Evolutionary conservation across 2,329 filamentous ascomycete species (phyloP), one percentile per base, ranked within the genome.

Genomic region (Diplodia corticola): DNA sequence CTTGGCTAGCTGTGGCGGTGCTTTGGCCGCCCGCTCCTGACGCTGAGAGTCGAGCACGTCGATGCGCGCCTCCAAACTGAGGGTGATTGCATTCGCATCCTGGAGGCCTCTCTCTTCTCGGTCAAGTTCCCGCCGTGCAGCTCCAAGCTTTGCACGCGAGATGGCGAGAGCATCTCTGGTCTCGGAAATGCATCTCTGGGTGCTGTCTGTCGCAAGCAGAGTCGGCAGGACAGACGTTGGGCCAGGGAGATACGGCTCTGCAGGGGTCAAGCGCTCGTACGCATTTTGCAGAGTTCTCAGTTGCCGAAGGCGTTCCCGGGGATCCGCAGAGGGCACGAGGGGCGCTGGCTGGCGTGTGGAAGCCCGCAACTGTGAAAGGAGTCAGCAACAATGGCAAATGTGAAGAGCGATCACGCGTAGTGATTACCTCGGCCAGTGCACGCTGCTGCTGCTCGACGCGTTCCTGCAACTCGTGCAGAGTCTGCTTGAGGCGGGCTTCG

Each of bases 171-270:
- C 88, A 22, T 80, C 78, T 69, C 86, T 87, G 20, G 88, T 89
- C 70, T 91, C 88, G 67, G 83, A 77, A 57, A 91, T 85, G 17
- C 87, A 88, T 66, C 85, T 82, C 67, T 89, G 84, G 2, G 89
- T 88, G 71, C 85, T 87, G 61, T 89, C 87, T 64, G 92, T 78
- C 5, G 91, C 91, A 48, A 95, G 75, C 4, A 96, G 81, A 6
- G 88, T 86, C 3, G 91, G 90, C 6, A 95, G 77, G 5, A 89
- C 82, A 22, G 91, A 94, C 59, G 84, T 86, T 10, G 57, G 26
- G 26, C 83, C 81, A 2, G 91, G 91, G 24, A 94, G 79, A 70
- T 87, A 87, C 9, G 89, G 88, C 61, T 88, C 83, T 15, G 84
- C 82, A 50, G 84, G 80, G 13, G 86, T 84, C 54, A 92, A 80